Base-by-base conservation (phyloP, 768 basidiomycete species). In the Termitomyces sp. region DNA sequence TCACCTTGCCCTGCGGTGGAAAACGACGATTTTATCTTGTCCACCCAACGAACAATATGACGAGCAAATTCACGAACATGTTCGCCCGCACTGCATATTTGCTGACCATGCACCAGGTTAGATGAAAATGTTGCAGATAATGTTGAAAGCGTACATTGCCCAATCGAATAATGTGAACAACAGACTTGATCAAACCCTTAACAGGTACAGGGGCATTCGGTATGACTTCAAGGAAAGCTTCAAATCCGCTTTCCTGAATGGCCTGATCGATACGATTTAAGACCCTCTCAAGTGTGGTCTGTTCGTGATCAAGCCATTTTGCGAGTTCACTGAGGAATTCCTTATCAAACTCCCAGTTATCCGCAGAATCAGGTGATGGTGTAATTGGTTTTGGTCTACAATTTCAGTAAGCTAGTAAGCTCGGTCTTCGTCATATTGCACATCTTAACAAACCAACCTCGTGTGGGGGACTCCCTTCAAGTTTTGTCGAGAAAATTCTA, bases 41-140 rank as follows among this genome's bases (percentile, higher is more conserved):
- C 36, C 6, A 64, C 61, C 60, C 63, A 64, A 4, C 16, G 15
- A 13, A 64, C 15, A 36, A 64, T 54, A 5, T 52, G 3, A 2
- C 12, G 20, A 11, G 39, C 20, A 18, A 40, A 22, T 11, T 40
- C 18, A 10, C 22, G 12, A 22, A n/a, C n/a, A n/a, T n/a, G n/a
- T n/a, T n/a, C n/a, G n/a, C n/a, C n/a, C n/a, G n/a, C n/a, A n/a
- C n/a, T n/a, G n/a, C n/a, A n/a, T n/a, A n/a, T n/a, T n/a, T n/a
- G n/a, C n/a, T n/a, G n/a, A n/a, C n/a, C n/a, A n/a, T n/a, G n/a
- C n/a, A n/a, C n/a, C n/a, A n/a, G n/a, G n/a, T n/a, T n/a, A 22
- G 2, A 27, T 18, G 22, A 40, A 40, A 46, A 29, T 48, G 33
- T 27, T 33, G 35, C 1, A 50, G 50, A 15, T 44, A 44, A 29